phyloP scores from a whole-genome alignment of 139 green algal species.

The Yamagishiella unicocca region DNA sequence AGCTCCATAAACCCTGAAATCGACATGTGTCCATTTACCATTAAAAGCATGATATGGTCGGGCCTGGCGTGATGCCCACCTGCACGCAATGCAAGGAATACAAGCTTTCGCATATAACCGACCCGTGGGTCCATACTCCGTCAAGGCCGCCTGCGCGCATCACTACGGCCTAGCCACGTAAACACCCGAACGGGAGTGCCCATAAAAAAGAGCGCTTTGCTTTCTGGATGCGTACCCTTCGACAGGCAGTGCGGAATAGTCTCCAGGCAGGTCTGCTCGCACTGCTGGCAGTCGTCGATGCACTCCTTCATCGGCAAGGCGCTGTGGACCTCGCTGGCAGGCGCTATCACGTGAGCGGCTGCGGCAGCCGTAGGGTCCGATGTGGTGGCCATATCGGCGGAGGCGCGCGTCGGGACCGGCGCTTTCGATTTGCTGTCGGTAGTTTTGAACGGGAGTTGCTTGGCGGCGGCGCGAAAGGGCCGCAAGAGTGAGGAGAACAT shows the following conservation, averaged over 20 bases:
- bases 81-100: neutral
- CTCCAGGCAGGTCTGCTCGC: conserved; percentile 10
- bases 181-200: too few species aligned
- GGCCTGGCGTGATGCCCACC: neutral
- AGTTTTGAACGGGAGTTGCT: neutral
- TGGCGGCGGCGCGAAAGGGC: neutral
- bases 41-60: conserved; percentile 14
- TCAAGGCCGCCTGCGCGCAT: too few species aligned
- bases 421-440: neutral
- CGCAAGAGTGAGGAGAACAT: neutral
- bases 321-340: neutral
- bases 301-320: neutral
- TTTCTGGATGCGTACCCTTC: neutral
- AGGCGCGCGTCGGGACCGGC: too few species aligned
- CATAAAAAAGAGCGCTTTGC: too few species aligned
- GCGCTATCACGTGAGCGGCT: neutral
- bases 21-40: too few species aligned
- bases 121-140: too few species aligned
- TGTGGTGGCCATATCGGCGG: neutral
- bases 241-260: conserved; percentile 35
- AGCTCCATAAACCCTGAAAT: too few species aligned
- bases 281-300: neutral
- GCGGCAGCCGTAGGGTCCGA: neutral
- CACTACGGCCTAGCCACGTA: too few species aligned
- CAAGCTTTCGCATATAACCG: too few species aligned